A percentile compares a stretch with the other conserved stretches of the same genome.
phyloP scores from a whole-genome alignment of 1,284 basidiomycete species.

The Tetrapyrgos nigripes region DNA sequence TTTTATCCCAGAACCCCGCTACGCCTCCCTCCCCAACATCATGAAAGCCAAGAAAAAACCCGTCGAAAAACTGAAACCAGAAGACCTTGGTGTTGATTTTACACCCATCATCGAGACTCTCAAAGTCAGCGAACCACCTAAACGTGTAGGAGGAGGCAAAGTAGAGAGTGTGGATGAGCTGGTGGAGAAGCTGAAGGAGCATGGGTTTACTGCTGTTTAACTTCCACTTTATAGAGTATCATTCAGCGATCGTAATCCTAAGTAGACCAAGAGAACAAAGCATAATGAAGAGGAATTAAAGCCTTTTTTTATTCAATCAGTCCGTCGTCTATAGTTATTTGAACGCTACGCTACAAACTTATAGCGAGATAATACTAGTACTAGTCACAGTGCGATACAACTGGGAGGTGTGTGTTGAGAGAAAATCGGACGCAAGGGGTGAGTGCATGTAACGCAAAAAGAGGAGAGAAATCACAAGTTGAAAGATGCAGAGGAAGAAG shows the following conservation, averaged over 20 bases:
- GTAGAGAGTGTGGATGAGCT: conserved; percentile 92
- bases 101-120: conserved; percentile 86
- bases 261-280: not conserved
- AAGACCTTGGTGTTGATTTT: conserved; percentile 86
- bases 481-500: not conserved
- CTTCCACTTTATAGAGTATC: not conserved
- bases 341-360: too few relatives aligned
- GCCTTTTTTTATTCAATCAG: not conserved
- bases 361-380: too few relatives aligned
- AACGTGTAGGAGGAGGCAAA: conserved; percentile 92
- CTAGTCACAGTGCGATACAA: too few relatives aligned
- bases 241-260: not conserved
- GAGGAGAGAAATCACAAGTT: too few relatives aligned
- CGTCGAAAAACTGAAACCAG: conserved; percentile 83
- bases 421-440: too few relatives aligned
- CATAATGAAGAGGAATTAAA: too few relatives aligned
- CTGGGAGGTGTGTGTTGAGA: too few relatives aligned
- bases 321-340: too few relatives aligned
- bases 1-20: conserved; percentile 74
- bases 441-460: too few relatives aligned
- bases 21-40: conserved; percentile 93
- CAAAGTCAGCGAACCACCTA: conserved; percentile 91
- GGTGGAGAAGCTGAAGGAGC: conserved; percentile 89
- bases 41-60: conserved; percentile 99
- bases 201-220: conserved; percentile 68